Evolutionary conservation across 768 basidiomycete species (phyloP).

Genomic region (Nidularia sp.): DNA sequence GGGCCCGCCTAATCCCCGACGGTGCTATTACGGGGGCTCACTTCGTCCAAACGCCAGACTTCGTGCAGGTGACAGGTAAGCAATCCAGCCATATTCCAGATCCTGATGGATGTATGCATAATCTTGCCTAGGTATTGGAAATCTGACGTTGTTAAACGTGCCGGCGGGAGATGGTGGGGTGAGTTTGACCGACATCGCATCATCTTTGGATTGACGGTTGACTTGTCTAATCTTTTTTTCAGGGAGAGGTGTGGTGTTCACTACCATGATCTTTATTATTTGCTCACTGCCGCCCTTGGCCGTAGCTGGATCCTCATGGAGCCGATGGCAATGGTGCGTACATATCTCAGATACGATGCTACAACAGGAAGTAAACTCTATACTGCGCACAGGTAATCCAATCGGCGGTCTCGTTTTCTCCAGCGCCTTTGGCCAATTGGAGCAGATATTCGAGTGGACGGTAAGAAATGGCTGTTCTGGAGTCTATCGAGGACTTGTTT

Average conservation of each 20-base stretch:
- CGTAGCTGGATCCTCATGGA: slow-evolving; percentile 66
- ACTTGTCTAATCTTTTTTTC: background rate
- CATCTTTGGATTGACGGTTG: background rate
- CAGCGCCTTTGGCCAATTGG: slow-evolving; percentile 52
- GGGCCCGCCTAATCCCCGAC: slow-evolving; percentile 66
- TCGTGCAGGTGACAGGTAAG: slow-evolving; percentile 64
- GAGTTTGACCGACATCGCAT: slow-evolving; percentile 3
- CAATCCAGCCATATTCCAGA: slow-evolving; percentile 1
- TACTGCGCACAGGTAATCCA: slow-evolving; percentile 37
- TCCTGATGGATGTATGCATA: slow-evolving; percentile 1
- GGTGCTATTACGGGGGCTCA: slow-evolving; percentile 68
- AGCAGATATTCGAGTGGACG: slow-evolving; percentile 74
- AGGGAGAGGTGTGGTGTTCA: slow-evolving; percentile 6
- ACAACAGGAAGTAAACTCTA: background rate
- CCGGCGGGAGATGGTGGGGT: slow-evolving; percentile 56
- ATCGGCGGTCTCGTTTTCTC: slow-evolving; percentile 74
- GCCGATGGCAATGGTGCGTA: slow-evolving; percentile 47
- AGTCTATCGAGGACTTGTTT: background rate
- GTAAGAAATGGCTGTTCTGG: slow-evolving; percentile 21
- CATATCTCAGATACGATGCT: slow-evolving; percentile 1
- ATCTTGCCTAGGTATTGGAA: slow-evolving; percentile 43
- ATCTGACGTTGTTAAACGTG: slow-evolving; percentile 64
- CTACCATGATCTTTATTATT: background rate
- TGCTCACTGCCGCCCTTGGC: background rate
- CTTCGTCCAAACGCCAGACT: slow-evolving; percentile 72